Base-by-base conservation (phyloP, 345 rosid species). In the Populus tremula region DNA sequence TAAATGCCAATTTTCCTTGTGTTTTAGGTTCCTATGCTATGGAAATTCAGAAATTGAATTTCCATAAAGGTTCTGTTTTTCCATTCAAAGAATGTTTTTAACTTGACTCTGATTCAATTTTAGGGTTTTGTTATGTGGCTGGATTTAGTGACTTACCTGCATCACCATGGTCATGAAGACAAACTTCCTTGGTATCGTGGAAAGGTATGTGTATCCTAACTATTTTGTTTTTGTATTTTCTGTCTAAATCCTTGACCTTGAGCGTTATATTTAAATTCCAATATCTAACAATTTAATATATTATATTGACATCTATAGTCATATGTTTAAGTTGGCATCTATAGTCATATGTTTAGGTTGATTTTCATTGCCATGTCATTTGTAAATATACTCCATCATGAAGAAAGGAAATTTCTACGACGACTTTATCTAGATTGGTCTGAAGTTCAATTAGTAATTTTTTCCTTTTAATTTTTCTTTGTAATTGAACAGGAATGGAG, bases 111-210 rank as follows among this genome's bases (percentile, higher is more conserved):
- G 54, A 29, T 53, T 76, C 72, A 6, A 47, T 50, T 13, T 21
- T 9, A 93, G 98, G 80, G 87, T 61, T 93, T 93, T 65, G 89
- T 93, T 20, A 81, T 85, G 87, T 93, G 97, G 98, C 77, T 93
- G 86, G 98, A 93, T 68, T 76, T 87, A 13, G 98, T 93, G 14
- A 93, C 98, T 25, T 93, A 93, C 84, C 84, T 93, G 80, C 97
- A 93, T 78, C 98, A 92, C 84, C 98, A 93, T 80, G 97, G 97
- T 29, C 88, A 90, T 65, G 94, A 90, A 73, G 90, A 85, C 63
- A 93, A 89, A 70, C 90, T 93, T 72, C 98, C 98, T 27, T 93
- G 98, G 98, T 93, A 93, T 79, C 89, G 98, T 8, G 93, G 98
- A 84, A 87, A 92, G 93, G 98, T 93, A 89, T 29, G 13, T 21